Evolutionary conservation across 1,284 basidiomycete species (phyloP), one percentile per base, ranked within the genome.

Genomic region (Melampsora medusae): DNA sequence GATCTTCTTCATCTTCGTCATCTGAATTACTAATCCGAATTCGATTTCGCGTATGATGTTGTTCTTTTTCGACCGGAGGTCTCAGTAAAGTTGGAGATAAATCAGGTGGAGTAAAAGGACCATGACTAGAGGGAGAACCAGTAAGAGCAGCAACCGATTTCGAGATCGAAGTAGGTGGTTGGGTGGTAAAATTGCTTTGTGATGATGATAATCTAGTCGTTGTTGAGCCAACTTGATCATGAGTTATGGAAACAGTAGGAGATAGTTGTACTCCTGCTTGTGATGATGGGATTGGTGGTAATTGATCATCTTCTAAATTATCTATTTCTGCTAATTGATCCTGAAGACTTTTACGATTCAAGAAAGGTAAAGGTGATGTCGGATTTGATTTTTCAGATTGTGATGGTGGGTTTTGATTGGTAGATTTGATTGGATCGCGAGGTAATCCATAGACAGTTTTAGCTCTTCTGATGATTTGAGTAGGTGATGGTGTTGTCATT

Each of bases 361-460:
- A 22, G 53, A 56, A 56, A 56, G 53, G 53, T n/a, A 28, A 22
- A 56, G 53, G 53, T 6, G 53, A 22, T 4, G 28, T 56, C n/a
- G 53, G 53, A 56, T n/a, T n/a, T 2, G 53, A 28, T 56, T n/a
- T 7, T n/a, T n/a, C 53, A 7, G n/a, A 56, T 22, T 9, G 53
- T 22, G 5, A 6, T n/a, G 53, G 19, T 56, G 16, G 53, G 19
- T 56, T 56, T 28, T n/a, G 53, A 28, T 56, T 56, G n/a, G 14
- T 7, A n/a, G 16, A n/a, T 28, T 19, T 7, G 61, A n/a, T 7
- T 19, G 53, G 53, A 14, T n/a, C 53, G 16, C 61, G 12, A 35
- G 61, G 61, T 31, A 33, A 6, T 19, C 61, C 61, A 35, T 64
- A 64, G 19, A 64, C 61, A 6, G 19, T 64, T 31, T 64, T 64